A percentile compares a stretch with the other conserved stretches of the same genome.
These are phyloP conservation scores for Eremothecium sinecaudum DNA, from an alignment of 1,139 yeast species.

Conservation along the genomic window DNA sequence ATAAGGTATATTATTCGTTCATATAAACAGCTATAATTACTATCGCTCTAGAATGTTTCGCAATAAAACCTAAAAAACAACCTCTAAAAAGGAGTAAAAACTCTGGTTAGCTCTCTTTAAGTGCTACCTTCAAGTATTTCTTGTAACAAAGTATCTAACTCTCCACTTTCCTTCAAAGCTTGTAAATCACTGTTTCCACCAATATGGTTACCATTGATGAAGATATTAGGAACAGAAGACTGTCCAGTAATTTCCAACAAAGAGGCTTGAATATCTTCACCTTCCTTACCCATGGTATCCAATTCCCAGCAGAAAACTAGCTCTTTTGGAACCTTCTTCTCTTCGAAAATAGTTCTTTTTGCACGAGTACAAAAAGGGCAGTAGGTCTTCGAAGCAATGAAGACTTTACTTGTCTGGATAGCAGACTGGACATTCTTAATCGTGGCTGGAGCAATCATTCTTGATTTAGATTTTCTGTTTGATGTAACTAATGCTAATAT, in stretches of 20 bases:
- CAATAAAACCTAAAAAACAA: no score
- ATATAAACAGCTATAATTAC: no score
- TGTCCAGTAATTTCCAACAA: slow-evolving; percentile 74
- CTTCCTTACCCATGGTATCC: slow-evolving; percentile 45
- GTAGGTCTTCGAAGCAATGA: slow-evolving; percentile 74
- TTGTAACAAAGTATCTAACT: slow-evolving; percentile 34
- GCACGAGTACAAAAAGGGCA: slow-evolving; percentile 69
- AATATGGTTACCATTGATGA: slow-evolving; percentile 80
- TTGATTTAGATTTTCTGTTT: no score
- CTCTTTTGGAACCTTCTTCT: slow-evolving; percentile 32
- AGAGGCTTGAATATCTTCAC: slow-evolving; percentile 70
- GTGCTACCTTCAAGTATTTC: no score
- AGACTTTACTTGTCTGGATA: slow-evolving; percentile 58
- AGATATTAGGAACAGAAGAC: slow-evolving; percentile 86
- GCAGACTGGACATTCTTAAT: slow-evolving; percentile 51
- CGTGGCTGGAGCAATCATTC: slow-evolving; percentile 42
- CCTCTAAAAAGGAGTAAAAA: no score
- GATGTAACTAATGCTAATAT: no score
- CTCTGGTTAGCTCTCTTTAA: no score
- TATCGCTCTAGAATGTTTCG: no score
- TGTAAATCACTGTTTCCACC: slow-evolving; percentile 92
- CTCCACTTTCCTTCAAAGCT: slow-evolving; percentile 39
- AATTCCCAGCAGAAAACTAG: slow-evolving; percentile 60
- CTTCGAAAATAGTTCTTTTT: slow-evolving; percentile 45
- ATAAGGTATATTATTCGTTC: no score